Percentiles rank a stretch among this genome's conserved stretches.
These are phyloP conservation scores for Chamaecrista fasciculata DNA, from an alignment of 306 rosid genomes.

Conservation along the genomic window DNA sequence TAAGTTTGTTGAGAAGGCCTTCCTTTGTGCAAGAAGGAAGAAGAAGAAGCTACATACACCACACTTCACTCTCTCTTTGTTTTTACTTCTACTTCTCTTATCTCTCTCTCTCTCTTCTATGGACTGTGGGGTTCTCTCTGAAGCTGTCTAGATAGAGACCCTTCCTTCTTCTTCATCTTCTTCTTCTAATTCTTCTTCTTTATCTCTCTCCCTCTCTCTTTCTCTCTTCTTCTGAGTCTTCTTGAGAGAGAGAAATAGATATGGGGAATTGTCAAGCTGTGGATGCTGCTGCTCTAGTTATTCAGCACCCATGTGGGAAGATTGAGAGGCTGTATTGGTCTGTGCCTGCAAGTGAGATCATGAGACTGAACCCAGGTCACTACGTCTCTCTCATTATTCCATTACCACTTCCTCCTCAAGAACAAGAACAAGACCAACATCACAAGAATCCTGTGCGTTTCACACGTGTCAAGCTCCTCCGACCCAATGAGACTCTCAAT, in stretches of 20 bases:
- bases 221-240: neutral
- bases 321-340: constrained; percentile 82
- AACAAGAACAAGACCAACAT: constrained; percentile 34
- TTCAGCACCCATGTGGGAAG: constrained; percentile 86
- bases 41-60: too few relatives aligned
- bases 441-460: constrained; percentile 55
- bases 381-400: constrained; percentile 88
- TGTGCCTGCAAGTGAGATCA: constrained; percentile 73
- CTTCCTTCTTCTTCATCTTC: constrained; percentile 29
- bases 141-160: constrained; percentile 83
- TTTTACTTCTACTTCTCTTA: neutral
- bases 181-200: neutral
- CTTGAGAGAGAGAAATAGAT: neutral
- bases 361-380: constrained; percentile 83
- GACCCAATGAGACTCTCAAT: constrained; percentile 74
- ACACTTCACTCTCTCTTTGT: neutral
- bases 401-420: constrained; percentile 60
- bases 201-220: constrained; percentile 31
- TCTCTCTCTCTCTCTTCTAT: neutral
- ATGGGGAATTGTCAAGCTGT: constrained; percentile 96
- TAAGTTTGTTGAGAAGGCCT: constrained; percentile 55
- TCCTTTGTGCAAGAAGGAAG: neutral
- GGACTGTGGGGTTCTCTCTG: constrained; percentile 41
- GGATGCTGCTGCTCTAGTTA: constrained; percentile 96
- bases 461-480: constrained; percentile 85